Evolutionary conservation across 148 eudicot genomes (phyloP).

Genomic region (Silene conica): DNA sequence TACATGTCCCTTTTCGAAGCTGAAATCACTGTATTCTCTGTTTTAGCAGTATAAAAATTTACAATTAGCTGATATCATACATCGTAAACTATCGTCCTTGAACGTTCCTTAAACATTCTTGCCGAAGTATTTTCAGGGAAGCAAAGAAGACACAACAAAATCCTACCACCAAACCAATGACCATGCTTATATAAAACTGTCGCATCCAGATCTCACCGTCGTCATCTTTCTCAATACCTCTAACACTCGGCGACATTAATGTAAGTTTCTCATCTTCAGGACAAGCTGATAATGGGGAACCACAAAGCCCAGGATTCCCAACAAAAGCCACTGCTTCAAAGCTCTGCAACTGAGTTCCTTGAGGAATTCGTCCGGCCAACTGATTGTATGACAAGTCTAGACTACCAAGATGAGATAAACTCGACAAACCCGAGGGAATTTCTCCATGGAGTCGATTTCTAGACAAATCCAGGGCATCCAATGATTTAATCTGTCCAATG

Average conservation of each 20-base stretch:
- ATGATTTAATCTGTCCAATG: constrained; percentile 28
- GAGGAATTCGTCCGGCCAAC: constrained; percentile 45
- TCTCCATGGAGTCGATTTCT: constrained; percentile 37
- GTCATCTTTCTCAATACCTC: neutral
- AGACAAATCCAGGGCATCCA: constrained; percentile 43
- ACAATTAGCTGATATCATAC: too few relatives aligned
- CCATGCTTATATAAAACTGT: constrained; percentile 2
- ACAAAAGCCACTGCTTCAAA: constrained; percentile 26
- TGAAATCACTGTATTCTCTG: too few relatives aligned
- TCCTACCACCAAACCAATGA: constrained; percentile 5
- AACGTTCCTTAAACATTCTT: neutral
- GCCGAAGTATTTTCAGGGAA: neutral
- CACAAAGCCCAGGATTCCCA: constrained; percentile 47
- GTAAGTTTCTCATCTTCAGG: constrained; percentile 12
- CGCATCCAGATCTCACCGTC: constrained; percentile 4
- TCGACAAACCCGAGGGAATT: constrained; percentile 43
- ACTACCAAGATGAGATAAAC: constrained; percentile 28
- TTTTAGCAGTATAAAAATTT: too few relatives aligned
- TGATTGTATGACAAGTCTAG: constrained; percentile 42
- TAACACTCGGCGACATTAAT: constrained; percentile 10
- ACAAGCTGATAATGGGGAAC: constrained; percentile 33
- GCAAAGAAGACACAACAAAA: constrained; percentile 4
- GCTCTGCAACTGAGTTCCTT: constrained; percentile 34
- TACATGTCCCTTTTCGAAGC: too few relatives aligned
- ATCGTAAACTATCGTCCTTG: neutral